Evolutionary conservation across 768 basidiomycete species (phyloP).

Genomic region (Leccinum obscurum): DNA sequence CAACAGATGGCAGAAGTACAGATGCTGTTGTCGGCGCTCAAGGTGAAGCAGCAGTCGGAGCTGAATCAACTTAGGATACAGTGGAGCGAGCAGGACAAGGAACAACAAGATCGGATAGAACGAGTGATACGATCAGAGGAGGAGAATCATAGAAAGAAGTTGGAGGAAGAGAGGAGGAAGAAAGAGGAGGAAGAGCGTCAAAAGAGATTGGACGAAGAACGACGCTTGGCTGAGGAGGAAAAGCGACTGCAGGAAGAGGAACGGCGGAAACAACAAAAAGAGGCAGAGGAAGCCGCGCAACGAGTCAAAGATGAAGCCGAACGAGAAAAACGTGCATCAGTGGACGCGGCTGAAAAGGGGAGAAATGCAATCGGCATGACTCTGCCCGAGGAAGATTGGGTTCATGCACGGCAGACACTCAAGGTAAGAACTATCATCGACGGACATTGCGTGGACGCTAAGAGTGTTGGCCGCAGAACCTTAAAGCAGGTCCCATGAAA

Average conservation of each 20-base stretch:
- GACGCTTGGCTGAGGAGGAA: slow-evolving; percentile 43
- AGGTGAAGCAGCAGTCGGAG: slow-evolving; percentile 45
- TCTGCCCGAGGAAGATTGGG: slow-evolving; percentile 66
- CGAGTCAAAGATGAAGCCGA: slow-evolving; percentile 36
- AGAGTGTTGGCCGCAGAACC: slow-evolving; percentile 38
- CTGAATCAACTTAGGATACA: slow-evolving; percentile 43
- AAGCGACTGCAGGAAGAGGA: slow-evolving; percentile 43
- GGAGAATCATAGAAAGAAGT: slow-evolving; percentile 49
- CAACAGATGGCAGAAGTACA: slow-evolving; percentile 57
- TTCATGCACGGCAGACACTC: slow-evolving; percentile 50
- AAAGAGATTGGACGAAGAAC: slow-evolving; percentile 50
- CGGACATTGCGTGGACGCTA: slow-evolving; percentile 24
- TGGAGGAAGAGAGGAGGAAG: slow-evolving; percentile 58
- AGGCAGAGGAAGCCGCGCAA: slow-evolving; percentile 33
- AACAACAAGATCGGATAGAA: slow-evolving; percentile 61
- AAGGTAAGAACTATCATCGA: slow-evolving; percentile 41
- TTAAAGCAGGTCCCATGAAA: slow-evolving; percentile 67
- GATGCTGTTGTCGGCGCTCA: slow-evolving; percentile 41
- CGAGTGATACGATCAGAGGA: slow-evolving; percentile 61
- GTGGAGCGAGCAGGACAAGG: slow-evolving; percentile 47
- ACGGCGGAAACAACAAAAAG: slow-evolving; percentile 38
- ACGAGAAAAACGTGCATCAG: slow-evolving; percentile 36
- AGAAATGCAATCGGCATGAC: slow-evolving; percentile 50
- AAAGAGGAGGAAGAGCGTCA: slow-evolving; percentile 49
- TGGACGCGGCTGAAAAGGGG: slow-evolving; percentile 39